Percentiles rank a stretch among this genome's conserved stretches.
Evolutionary conservation across 345 rosid genomes (phyloP).

Genomic region (Melaleuca quinquenervia): DNA sequence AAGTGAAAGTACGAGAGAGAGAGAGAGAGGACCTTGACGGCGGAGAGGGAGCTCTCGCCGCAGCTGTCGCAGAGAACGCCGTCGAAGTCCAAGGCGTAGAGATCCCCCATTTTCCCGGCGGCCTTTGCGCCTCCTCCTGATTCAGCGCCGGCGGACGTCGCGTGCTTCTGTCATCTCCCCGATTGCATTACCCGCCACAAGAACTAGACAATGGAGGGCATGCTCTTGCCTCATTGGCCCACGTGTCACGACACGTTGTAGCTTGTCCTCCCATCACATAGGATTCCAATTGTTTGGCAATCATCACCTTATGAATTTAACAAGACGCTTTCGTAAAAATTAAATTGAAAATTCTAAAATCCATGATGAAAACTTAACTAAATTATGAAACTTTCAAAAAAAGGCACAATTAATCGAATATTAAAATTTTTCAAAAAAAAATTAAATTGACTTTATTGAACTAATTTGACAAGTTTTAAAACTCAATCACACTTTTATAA

Average conservation of each 20-base stretch:
- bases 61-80: constrained; percentile 94
- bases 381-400: no score
- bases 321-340: background rate
- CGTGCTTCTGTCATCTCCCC: background rate
- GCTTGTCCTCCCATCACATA: background rate
- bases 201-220: background rate
- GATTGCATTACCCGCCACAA: background rate
- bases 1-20: background rate
- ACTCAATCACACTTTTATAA: no score
- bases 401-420: no score
- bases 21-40: constrained; percentile 52
- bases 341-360: no score
- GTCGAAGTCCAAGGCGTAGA: constrained; percentile 92
- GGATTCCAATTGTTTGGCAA: background rate
- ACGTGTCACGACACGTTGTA: background rate
- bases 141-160: background rate
- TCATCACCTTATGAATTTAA: rapidly evolving
- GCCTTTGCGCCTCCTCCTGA: background rate
- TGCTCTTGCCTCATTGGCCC: background rate
- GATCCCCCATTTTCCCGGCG: constrained; percentile 25
- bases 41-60: constrained; percentile 92
- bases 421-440: no score
- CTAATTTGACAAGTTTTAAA: no score
- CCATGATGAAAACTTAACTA: no score
- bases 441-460: no score